A percentile compares a stretch with the other conserved stretches of the same genome.
Evolutionary conservation across 2,329 filamentous ascomycete species (phyloP).

Genomic region (Colletotrichum sp.): DNA sequence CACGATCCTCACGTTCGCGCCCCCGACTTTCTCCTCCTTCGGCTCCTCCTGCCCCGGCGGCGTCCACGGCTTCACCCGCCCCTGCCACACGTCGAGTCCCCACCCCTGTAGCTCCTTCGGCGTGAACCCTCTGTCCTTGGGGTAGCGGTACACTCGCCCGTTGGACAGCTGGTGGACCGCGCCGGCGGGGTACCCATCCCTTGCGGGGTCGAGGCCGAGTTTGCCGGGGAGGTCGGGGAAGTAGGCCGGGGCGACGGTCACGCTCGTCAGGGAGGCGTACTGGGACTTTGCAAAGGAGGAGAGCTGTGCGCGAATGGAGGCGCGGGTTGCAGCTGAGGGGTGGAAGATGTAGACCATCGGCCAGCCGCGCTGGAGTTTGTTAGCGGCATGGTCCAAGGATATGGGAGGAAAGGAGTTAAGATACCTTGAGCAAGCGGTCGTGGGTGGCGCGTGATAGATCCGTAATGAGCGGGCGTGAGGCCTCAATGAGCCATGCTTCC

Average conservation of each 20-base stretch:
- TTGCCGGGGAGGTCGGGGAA: constrained; percentile 36
- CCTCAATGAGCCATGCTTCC: constrained; percentile 29
- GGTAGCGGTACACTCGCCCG: constrained; percentile 38
- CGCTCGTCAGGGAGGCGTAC: constrained; percentile 37
- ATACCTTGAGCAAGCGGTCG: constrained; percentile 37
- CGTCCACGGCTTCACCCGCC: constrained; percentile 37
- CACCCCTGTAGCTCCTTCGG: constrained; percentile 34
- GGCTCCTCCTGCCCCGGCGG: constrained; percentile 30
- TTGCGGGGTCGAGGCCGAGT: constrained; percentile 32
- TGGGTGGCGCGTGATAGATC: constrained; percentile 37
- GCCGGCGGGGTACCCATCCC: constrained; percentile 30
- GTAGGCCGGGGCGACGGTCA: constrained; percentile 37
- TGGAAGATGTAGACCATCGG: constrained; percentile 44
- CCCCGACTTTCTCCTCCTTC: constrained; percentile 22
- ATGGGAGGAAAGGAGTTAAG: constrained; percentile 5
- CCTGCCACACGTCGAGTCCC: constrained; percentile 42
- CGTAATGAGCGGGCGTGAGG: constrained; percentile 32
- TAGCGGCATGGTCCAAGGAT: not conserved
- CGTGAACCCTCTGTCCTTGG: constrained; percentile 31
- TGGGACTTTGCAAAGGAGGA: constrained; percentile 35
- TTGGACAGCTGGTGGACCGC: constrained; percentile 40
- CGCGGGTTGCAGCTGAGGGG: constrained; percentile 29
- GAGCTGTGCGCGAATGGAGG: constrained; percentile 30
- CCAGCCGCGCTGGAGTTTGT: constrained; percentile 29
- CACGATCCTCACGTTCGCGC: constrained; percentile 18